These are phyloP conservation scores for Magnaporthales sp. DNA, from an alignment of 2,329 filamentous ascomycete species.

Conservation along the genomic window DNA sequence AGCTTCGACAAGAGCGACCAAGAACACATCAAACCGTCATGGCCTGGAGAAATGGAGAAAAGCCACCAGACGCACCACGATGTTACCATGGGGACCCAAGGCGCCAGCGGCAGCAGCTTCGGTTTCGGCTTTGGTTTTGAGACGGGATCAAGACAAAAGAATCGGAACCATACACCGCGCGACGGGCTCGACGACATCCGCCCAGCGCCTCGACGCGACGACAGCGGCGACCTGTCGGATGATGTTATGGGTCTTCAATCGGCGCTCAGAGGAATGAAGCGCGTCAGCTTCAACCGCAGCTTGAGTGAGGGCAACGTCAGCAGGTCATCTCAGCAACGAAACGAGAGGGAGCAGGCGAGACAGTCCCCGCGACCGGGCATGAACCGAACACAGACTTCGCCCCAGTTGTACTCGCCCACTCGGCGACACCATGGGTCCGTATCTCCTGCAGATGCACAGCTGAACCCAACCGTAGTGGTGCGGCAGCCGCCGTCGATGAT, in stretches of 20 bases:
- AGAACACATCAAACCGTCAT: not conserved
- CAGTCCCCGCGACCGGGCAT: not conserved
- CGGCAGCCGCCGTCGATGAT: not conserved
- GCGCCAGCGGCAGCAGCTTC: not conserved
- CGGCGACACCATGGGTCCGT: not conserved
- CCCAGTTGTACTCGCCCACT: not conserved
- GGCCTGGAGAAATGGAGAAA: not conserved
- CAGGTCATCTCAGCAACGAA: not conserved
- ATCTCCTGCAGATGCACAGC: not conserved
- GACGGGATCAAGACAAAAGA: not conserved
- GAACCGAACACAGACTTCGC: not conserved
- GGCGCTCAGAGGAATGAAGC: not conserved
- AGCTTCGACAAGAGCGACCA: not conserved
- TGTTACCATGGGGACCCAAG: not conserved
- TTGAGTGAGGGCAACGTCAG: slow-evolving; percentile 20
- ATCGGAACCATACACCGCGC: not conserved
- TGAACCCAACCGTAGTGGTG: not conserved
- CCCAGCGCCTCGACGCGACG: not conserved
- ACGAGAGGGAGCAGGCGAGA: not conserved
- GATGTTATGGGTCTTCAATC: not conserved
- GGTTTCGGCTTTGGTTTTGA: not conserved
- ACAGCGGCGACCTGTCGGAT: slow-evolving; percentile 1
- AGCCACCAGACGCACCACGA: not conserved
- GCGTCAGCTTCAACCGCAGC: not conserved
- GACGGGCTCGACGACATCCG: not conserved